Conservation (phyloP, 805 yeast genomes). For the Hanseniaspora mollemarum region DNA sequence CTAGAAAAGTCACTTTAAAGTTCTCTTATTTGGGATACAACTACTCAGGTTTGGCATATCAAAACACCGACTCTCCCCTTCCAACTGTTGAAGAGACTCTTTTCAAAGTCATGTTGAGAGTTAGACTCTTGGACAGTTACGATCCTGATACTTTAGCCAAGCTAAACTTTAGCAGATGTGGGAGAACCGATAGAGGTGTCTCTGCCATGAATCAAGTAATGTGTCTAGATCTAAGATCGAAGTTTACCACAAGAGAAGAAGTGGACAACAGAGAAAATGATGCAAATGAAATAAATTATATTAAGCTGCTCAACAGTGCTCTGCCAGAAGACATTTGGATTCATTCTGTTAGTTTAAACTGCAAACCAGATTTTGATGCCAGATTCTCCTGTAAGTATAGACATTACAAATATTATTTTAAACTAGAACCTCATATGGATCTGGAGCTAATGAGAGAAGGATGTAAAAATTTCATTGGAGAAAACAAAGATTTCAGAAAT, state of each 20-base stretch:
- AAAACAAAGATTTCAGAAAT: constrained; percentile 83
- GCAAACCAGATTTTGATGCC: constrained; percentile 78
- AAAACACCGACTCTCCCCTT: constrained; percentile 59
- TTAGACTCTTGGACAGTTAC: constrained; percentile 57
- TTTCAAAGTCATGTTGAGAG: constrained; percentile 55
- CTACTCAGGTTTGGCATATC: constrained; percentile 81
- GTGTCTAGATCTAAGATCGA: constrained; percentile 63
- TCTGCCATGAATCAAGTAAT: constrained; percentile 95
- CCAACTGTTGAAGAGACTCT: constrained; percentile 81
- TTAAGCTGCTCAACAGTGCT: constrained; percentile 59
- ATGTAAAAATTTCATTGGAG: constrained; percentile 45
- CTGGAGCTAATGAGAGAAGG: constrained; percentile 59
- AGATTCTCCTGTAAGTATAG: constrained; percentile 80
- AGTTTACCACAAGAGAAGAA: constrained; percentile 44
- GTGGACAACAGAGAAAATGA: constrained; percentile 50
- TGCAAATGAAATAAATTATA: constrained; percentile 59
- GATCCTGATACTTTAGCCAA: constrained; percentile 11
- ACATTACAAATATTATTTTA: constrained; percentile 76
- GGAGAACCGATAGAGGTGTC: constrained; percentile 92
- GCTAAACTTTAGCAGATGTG: constrained; percentile 69
- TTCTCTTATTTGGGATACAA: constrained; percentile 92
- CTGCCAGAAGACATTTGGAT: constrained; percentile 73
- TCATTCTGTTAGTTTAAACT: constrained; percentile 72
- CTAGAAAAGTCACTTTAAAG: constrained; percentile 62
- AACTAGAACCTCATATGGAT: constrained; percentile 38